phyloP scores from a whole-genome alignment of 768 basidiomycete species.

The Lactarius tabidus region DNA sequence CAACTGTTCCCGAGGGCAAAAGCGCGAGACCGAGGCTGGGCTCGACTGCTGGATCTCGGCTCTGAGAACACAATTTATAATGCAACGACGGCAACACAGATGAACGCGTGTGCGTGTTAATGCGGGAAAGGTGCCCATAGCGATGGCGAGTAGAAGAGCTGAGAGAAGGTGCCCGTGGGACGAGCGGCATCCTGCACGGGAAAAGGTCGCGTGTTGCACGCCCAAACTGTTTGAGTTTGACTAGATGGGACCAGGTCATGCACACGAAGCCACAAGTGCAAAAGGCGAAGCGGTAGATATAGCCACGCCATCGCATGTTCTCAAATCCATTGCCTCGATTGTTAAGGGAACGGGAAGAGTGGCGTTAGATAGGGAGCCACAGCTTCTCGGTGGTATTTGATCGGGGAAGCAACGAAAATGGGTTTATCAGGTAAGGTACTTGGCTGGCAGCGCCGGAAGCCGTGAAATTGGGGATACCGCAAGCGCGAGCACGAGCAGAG shows the following conservation, averaged over 20 bases:
- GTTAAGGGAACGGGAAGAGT: background rate
- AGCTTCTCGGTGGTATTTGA: background rate
- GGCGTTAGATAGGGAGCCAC: conserved; percentile 1
- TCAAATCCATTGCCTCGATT: background rate
- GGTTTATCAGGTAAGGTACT: background rate
- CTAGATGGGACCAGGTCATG: background rate
- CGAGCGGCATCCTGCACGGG: background rate
- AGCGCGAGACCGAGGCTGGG: background rate
- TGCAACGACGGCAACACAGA: background rate
- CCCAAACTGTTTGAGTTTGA: background rate
- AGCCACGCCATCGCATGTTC: background rate
- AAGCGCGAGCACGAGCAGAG: too few relatives aligned
- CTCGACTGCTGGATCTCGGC: background rate
- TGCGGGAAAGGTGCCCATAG: background rate
- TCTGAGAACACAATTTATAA: background rate
- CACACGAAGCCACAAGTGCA: background rate
- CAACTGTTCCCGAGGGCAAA: background rate
- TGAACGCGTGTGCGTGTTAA: background rate
- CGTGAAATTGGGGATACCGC: too few relatives aligned
- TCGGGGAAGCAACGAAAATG: background rate
- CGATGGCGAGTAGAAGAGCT: too few relatives aligned
- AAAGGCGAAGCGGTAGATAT: background rate
- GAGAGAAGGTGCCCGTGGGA: background rate
- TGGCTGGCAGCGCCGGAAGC: background rate
- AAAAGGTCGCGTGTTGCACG: background rate